These are phyloP conservation scores for Fusarium tuaranense DNA, from an alignment of 2,329 filamentous ascomycete species.

Conservation along the genomic window DNA sequence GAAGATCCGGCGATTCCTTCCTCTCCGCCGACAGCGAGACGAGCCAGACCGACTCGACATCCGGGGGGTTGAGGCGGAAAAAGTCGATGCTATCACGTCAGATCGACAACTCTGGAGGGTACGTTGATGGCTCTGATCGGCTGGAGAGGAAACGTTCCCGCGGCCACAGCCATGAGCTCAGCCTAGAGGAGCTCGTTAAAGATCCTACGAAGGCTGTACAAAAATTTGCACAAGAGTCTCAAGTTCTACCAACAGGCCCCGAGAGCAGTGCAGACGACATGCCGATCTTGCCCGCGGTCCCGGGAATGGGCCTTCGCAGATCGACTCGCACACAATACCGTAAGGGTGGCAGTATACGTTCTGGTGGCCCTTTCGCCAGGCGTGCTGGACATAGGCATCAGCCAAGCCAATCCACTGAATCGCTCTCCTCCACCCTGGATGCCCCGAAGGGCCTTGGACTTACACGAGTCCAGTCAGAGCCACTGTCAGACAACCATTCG, in stretches of 20 bases:
- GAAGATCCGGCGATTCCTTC: conserved; percentile 80
- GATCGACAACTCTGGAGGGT: conserved; percentile 80
- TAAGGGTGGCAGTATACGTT: conserved; percentile 84
- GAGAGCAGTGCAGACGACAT: conserved; percentile 73
- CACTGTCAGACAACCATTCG: conserved; percentile 66
- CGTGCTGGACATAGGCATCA: conserved; percentile 72
- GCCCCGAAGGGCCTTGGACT: conserved; percentile 65
- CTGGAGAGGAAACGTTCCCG: conserved; percentile 79
- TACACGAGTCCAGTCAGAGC: conserved; percentile 77
- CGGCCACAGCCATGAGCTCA: conserved; percentile 70
- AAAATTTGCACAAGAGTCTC: conserved; percentile 71
- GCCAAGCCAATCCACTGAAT: conserved; percentile 64
- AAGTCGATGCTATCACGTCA: conserved; percentile 97
- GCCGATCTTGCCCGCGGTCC: conserved; percentile 85
- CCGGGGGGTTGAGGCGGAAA: conserved; percentile 79
- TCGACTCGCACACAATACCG: conserved; percentile 94
- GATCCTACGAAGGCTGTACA: conserved; percentile 80
- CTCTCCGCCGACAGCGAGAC: conserved; percentile 67
- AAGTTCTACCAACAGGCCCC: conserved; percentile 56
- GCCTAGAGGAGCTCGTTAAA: conserved; percentile 83
- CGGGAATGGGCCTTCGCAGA: conserved; percentile 83
- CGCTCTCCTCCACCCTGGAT: conserved; percentile 53
- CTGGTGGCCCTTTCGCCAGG: conserved; percentile 78
- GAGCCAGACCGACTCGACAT: conserved; percentile 66
- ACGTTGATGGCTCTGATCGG: conserved; percentile 85